A percentile compares a stretch with the other conserved stretches of the same genome.
These are phyloP conservation scores for Nannochloropsis oceanica DNA, from an alignment of 108 stramenopile species.

Conservation along the genomic window DNA sequence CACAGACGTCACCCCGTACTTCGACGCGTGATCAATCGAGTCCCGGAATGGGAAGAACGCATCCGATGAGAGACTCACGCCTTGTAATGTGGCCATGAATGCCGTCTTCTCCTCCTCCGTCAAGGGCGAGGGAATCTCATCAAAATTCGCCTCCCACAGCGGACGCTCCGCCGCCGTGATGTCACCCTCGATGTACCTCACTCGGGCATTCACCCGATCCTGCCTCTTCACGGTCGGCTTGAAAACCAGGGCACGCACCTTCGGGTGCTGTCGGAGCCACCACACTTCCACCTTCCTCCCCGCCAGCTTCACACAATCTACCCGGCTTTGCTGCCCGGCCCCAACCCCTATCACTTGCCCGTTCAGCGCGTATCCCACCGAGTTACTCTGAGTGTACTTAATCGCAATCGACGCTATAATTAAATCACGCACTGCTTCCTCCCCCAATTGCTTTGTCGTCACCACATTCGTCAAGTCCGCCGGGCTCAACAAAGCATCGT, in stretches of 20 bases:
- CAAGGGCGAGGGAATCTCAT: conserved; percentile 60
- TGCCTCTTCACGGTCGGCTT: conserved; percentile 85
- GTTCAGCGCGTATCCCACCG: conserved; percentile 83
- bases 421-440: conserved; percentile 86
- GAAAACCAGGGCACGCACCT: conserved; percentile 81
- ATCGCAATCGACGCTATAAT: conserved; percentile 85
- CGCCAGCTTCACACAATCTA: conserved; percentile 98
- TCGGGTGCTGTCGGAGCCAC: conserved; percentile 93
- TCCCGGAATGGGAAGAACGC: conserved; percentile 99
- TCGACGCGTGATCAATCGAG: conserved; percentile 92
- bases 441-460: conserved; percentile 36
- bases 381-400: conserved; percentile 98
- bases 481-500: conserved; percentile 58
- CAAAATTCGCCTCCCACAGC: conserved; percentile 73
- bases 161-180: conserved; percentile 76
- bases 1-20: conserved; percentile 79
- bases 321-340: conserved; percentile 97
- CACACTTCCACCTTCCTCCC: conserved; percentile 89
- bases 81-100: conserved; percentile 57
- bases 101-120: conserved; percentile 75
- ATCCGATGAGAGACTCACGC: conserved; percentile 76
- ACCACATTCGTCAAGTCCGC: conserved; percentile 12
- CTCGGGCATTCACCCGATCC: conserved; percentile 94
- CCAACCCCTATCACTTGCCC: conserved; percentile 99
- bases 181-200: conserved; percentile 90